A percentile compares a stretch with the other conserved stretches of the same genome.
These are phyloP conservation scores for Fusarium sp. DNA, from an alignment of 2,329 filamentous ascomycete genomes.

Conservation along the genomic window DNA sequence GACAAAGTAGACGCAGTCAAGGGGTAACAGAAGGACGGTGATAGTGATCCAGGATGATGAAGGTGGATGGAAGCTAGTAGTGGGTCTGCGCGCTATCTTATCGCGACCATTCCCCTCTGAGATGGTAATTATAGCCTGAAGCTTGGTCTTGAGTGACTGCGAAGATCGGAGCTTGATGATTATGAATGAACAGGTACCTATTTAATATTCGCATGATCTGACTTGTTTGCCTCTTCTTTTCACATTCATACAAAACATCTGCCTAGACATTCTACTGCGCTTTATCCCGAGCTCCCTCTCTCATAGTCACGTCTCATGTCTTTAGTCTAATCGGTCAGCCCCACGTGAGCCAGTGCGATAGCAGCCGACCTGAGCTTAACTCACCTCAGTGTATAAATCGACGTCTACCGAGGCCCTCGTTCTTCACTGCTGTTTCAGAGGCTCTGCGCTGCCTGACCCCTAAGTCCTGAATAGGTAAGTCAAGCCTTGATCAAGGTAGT, in stretches of 20 bases:
- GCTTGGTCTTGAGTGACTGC: background rate
- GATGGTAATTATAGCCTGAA: background rate
- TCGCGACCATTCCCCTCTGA: slow-evolving; percentile 28
- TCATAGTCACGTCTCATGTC: slow-evolving; percentile 25
- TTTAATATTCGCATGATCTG: background rate
- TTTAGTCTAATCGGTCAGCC: background rate
- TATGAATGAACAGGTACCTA: background rate
- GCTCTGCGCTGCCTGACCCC: background rate
- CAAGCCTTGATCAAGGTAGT: background rate
- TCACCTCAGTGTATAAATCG: slow-evolving; percentile 9
- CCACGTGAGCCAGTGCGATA: slow-evolving; percentile 33
- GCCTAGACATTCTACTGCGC: background rate
- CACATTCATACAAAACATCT: background rate
- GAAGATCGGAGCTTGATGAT: slow-evolving; percentile 11
- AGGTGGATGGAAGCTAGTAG: slow-evolving; percentile 2
- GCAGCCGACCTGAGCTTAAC: slow-evolving; percentile 17
- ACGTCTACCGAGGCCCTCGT: slow-evolving; percentile 23
- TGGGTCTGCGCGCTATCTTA: slow-evolving; percentile 28
- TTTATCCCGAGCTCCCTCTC: slow-evolving; percentile 7
- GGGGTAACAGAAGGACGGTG: background rate
- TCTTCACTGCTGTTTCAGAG: background rate
- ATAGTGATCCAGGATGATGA: background rate
- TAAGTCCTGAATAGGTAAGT: slow-evolving; percentile 1
- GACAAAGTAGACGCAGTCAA: slow-evolving; percentile 6
- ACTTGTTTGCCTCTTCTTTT: background rate